Conservation (phyloP, 75 land plant species). For the Larix kaempferi region DNA sequence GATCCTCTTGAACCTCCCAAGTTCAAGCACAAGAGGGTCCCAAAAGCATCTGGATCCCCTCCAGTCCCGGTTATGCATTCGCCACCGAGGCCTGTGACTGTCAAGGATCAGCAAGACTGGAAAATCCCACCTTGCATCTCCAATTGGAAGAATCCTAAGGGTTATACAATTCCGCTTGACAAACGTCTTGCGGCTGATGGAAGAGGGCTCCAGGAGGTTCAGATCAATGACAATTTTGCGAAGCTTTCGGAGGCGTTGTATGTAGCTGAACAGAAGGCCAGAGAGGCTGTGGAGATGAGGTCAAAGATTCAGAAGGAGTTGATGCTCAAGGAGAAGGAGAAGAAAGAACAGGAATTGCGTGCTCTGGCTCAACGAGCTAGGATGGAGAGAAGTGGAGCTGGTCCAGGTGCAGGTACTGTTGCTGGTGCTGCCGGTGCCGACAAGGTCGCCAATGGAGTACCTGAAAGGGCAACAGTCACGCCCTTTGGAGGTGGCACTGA, state of each 20-base stretch:
- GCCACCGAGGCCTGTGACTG: conserved; percentile 94
- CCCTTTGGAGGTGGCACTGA: conserved; percentile 21
- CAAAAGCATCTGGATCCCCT: conserved; percentile 87
- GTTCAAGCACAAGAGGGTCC: conserved; percentile 98
- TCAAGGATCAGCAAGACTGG: conserved; percentile 98
- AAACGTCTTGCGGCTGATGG: conserved; percentile 96
- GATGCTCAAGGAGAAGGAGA: conserved; percentile 90
- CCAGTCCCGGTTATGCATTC: conserved; percentile 95
- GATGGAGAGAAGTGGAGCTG: conserved; percentile 76
- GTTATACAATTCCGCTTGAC: conserved; percentile 94
- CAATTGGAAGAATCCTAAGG: conserved; percentile 97
- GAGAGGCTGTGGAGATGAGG: conserved; percentile 94
- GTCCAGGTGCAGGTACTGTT: conserved; percentile 5
- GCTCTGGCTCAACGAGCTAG: conserved; percentile 83
- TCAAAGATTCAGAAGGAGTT: conserved; percentile 91
- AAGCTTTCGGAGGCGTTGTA: conserved; percentile 87
- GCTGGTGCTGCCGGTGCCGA: no score
- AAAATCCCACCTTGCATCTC: conserved; percentile 98
- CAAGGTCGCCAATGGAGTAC: conserved; percentile 8
- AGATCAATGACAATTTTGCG: conserved; percentile 95
- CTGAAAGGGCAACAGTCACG: not conserved
- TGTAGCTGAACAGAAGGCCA: conserved; percentile 94
- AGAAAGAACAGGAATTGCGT: conserved; percentile 81
- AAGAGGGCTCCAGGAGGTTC: conserved; percentile 93
- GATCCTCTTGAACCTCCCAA: conserved; percentile 97